Evolutionary conservation across 2,329 filamentous ascomycete genomes (phyloP), one percentile per base, ranked within the genome.

Genomic region (Immersiporthe knoxdaviesiana): DNA sequence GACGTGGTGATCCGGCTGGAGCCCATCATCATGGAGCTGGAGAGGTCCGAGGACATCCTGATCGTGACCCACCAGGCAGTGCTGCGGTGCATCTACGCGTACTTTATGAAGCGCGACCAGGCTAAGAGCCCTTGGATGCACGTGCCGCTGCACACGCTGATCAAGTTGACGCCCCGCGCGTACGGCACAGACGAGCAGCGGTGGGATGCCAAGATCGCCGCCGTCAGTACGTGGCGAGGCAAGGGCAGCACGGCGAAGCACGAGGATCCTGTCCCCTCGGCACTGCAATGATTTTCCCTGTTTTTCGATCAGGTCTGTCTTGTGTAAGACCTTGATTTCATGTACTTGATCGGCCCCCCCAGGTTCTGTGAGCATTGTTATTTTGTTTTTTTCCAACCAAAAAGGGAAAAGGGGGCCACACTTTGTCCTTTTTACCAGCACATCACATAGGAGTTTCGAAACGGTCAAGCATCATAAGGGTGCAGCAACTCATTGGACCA

Each of bases 1-100:
- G 96, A 99, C 77, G 95, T 99, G 1, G 96, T 99, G 54, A 98
- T 97, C 76, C 93, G 96, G 0, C 89, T 99, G 0, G 96, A 99
- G 78, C 96, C 96, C 72, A 99, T 99, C 81, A 99, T 99, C 82
- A 99, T 99, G 96, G 96, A 99, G 79, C 85, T 99, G 65, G 96
- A 99, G 81, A 89, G 96, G 72, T 93, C 91, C 74, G 96, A 98
- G 80, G 97, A 99, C 77, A 97, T 99, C 74, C 89, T 99, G 71
- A 98, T 99, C 74, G 94, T 99, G 71, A 98, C 96, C 3, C 96
- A 99, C 79, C 96, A 99, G 82, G 96, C 96, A 18, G 95, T 99
- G 44, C 85, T 99, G 72, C 90, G 96, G 70, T 99, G 96, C 84
- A 97, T 99, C 76, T 99, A 98, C 78, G 93, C 96, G 39, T 99